Conservation (phyloP, 345 rosid genomes). For the Gossypium bickii region DNA sequence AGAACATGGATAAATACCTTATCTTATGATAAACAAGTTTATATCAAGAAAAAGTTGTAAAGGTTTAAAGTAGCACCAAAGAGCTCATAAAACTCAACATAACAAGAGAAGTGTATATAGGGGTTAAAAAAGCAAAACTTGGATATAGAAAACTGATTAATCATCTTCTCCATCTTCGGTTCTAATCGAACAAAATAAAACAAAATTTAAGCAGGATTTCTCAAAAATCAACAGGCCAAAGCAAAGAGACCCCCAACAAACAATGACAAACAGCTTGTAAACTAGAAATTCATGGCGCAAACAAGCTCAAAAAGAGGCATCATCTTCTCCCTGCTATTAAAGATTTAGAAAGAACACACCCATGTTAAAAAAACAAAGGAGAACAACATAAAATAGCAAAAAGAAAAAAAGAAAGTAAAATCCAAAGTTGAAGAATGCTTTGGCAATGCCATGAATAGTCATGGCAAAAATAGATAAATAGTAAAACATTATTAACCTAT, state of each 20-base stretch:
- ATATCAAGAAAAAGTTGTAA: not conserved
- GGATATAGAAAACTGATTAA: not conserved
- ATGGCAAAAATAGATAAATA: not conserved
- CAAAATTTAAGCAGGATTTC: not conserved
- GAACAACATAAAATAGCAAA: not conserved
- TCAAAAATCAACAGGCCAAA: not conserved
- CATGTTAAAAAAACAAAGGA: not conserved
- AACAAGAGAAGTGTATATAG: not conserved
- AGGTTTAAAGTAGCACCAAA: not conserved
- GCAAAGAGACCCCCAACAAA: not conserved
- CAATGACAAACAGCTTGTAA: not conserved
- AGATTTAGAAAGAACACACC: not conserved
- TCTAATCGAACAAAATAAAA: not conserved
- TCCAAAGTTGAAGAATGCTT: not conserved
- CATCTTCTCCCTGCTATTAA: not conserved
- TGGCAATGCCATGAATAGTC: not conserved
- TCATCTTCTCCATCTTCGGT: conserved; percentile 1
- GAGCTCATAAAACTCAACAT: not conserved
- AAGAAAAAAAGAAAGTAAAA: not conserved
- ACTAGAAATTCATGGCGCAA: not conserved
- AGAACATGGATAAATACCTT: not conserved
- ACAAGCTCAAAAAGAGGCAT: not conserved
- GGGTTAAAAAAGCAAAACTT: not conserved
- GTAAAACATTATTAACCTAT: not conserved
- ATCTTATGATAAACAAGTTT: not conserved